These are phyloP conservation scores for Nemania sp. DNA, from an alignment of 2,329 filamentous ascomycete genomes.

Conservation along the genomic window DNA sequence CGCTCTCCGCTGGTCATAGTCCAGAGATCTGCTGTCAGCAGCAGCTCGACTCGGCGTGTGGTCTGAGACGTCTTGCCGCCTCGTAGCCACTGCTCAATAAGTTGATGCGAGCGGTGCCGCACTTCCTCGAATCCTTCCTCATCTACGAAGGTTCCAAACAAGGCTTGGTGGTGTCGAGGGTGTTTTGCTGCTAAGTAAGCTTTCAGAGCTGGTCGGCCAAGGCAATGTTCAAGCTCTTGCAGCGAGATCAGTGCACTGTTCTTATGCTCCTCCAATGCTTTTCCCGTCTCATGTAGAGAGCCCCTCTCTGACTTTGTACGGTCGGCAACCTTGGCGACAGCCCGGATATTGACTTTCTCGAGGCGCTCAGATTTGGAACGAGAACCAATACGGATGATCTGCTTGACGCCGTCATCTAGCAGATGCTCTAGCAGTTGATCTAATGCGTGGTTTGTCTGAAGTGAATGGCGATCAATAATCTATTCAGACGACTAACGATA, in stretches of 20 bases:
- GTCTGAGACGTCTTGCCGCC: not conserved
- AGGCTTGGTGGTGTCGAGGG: slow-evolving; percentile 29
- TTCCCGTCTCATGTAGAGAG: slow-evolving; percentile 36
- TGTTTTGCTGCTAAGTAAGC: slow-evolving; percentile 31
- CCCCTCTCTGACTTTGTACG: slow-evolving; percentile 48
- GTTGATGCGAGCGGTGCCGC: slow-evolving; percentile 14
- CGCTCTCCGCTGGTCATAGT: slow-evolving; percentile 35
- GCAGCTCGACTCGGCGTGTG: slow-evolving; percentile 8
- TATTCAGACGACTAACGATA: not conserved
- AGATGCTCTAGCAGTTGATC: slow-evolving; percentile 66
- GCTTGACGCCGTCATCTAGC: slow-evolving; percentile 48
- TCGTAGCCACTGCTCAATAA: slow-evolving; percentile 32
- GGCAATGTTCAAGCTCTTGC: slow-evolving; percentile 24
- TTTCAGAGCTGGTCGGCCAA: slow-evolving; percentile 23
- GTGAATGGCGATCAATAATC: not conserved
- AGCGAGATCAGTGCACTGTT: slow-evolving; percentile 6
- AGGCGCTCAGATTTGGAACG: slow-evolving; percentile 60
- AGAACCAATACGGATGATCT: slow-evolving; percentile 66
- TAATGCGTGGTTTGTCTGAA: slow-evolving; percentile 51
- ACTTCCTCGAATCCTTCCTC: slow-evolving; percentile 37
- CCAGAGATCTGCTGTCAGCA: slow-evolving; percentile 25
- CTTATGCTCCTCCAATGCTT: slow-evolving; percentile 20
- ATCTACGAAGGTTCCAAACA: slow-evolving; percentile 37
- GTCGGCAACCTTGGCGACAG: slow-evolving; percentile 38
- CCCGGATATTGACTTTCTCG: slow-evolving; percentile 53